Base-by-base conservation (phyloP, 2,329 filamentous ascomycete genomes). In the Penicillium nordicum region DNA sequence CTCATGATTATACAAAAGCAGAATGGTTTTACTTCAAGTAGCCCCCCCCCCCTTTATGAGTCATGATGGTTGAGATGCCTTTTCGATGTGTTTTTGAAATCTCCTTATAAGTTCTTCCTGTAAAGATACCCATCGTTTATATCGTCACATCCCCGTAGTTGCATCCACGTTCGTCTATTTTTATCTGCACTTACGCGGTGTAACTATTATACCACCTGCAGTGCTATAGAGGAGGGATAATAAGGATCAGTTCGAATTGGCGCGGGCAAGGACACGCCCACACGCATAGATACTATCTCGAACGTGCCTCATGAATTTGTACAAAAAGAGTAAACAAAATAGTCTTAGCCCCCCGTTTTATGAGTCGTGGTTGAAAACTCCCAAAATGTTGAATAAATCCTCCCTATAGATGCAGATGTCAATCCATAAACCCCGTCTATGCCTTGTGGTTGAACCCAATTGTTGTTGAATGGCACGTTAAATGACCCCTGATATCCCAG, bases 181-280 rank as follows among this genome's bases (percentile, higher is more conserved):
- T 14, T 36, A 16, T 36, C 32, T 36, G 32, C 32, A 36, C 32
- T 8, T 16, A 36, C 14, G 14, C 32, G 5, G 32, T 36, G 32
- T 8, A 30, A 30, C 30, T 30, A 12, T 12, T 12, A 30, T 30
- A 59, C 88, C 88, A n/a, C n/a, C n/a, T n/a, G n/a, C n/a, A 5
- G 45, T 60, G 49, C 41, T 10, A 37, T 55, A 8, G 63, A 58
- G 9, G 57, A 45, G 23, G 23, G 57, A 61, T 42, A 59, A 37
- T 18, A 58, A 21, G 47, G 32, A 50, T 49, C 55, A 38, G 32
- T 69, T 67, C 18, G 71, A 76, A 57, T 69, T 79, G 62, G 76
- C 75, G 74, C 73, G 53, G 78, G 76, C 61, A 76, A 78, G 57
- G 77, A 79, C 60, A 72, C 70, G 27, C 78, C 77, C 14, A 63